These are phyloP conservation scores for Auriscalpium microsporum DNA, from an alignment of 768 basidiomycete genomes.

Conservation along the genomic window DNA sequence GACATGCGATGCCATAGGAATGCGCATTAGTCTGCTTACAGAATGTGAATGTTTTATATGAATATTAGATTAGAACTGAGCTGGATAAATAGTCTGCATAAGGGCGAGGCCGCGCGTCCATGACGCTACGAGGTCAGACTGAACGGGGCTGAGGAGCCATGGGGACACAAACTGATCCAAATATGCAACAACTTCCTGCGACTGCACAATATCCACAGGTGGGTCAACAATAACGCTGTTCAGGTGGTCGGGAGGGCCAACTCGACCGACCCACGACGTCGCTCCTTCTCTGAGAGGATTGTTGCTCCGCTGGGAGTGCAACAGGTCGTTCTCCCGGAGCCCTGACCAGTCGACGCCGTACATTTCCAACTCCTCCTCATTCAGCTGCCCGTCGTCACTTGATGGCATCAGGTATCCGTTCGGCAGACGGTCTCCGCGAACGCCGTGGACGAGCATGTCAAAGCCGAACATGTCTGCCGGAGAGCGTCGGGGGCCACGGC, in stretches of 20 bases:
- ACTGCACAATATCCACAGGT: not conserved
- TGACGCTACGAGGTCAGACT: not conserved
- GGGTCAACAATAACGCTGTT: not conserved
- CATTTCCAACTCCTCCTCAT: conserved; percentile 4
- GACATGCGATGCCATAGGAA: no score
- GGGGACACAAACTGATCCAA: not conserved
- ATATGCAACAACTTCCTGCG: not conserved
- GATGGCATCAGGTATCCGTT: not conserved
- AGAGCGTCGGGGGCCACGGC: conserved; percentile 11
- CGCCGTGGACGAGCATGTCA: conserved; percentile 12
- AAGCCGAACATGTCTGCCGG: conserved; percentile 19
- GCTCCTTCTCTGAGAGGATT: not conserved
- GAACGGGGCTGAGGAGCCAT: not conserved
- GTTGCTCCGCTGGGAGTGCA: conserved; percentile 1
- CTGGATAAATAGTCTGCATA: not conserved
- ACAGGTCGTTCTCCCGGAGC: conserved; percentile 1
- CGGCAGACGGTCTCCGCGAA: not conserved
- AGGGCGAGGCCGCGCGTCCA: not conserved
- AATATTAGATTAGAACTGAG: not conserved
- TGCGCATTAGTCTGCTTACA: no score
- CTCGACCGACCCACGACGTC: conserved; percentile 1
- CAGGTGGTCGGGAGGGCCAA: not conserved
- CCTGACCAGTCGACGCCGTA: conserved; percentile 11
- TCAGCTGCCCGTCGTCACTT: not conserved
- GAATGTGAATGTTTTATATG: no score